phyloP scores from a whole-genome alignment of 768 basidiomycete genomes.

The Tylopilus vinaceipallidus region DNA sequence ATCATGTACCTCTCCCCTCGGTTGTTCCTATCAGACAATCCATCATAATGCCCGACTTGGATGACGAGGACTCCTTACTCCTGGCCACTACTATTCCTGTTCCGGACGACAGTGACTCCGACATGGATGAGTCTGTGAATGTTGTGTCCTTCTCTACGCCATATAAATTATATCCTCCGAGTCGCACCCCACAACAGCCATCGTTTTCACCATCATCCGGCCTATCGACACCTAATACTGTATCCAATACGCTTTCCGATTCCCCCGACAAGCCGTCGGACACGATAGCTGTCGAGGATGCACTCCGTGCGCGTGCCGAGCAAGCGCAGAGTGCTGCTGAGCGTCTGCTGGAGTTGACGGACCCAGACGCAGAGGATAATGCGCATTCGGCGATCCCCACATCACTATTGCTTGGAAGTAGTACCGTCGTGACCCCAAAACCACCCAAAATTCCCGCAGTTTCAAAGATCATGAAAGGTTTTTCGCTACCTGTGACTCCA shows the following conservation, averaged over 20 bases:
- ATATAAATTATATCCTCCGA: conserved; percentile 48
- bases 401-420: conserved; percentile 48
- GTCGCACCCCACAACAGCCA: conserved; percentile 40
- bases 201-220: conserved; percentile 57
- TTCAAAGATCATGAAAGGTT: conserved; percentile 31
- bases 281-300: conserved; percentile 72
- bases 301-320: conserved; percentile 79
- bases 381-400: conserved; percentile 53
- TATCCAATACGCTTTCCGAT: conserved; percentile 62
- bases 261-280: conserved; percentile 44
- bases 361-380: conserved; percentile 64
- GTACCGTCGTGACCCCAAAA: conserved; percentile 39
- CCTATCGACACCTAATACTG: conserved; percentile 45
- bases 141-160: conserved; percentile 72
- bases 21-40: conserved; percentile 45
- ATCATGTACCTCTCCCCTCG: conserved; percentile 2
- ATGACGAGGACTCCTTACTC: conserved; percentile 61
- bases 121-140: conserved; percentile 54
- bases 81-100: conserved; percentile 73
- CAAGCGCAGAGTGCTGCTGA: conserved; percentile 94
- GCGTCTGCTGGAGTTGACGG: conserved; percentile 80
- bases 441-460: conserved; percentile 34
- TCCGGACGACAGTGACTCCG: conserved; percentile 72
- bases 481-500: conserved; percentile 60
- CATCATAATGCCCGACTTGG: conserved; percentile 39